Evolutionary conservation across 2,329 filamentous ascomycete species (phyloP), one percentile per base, ranked within the genome.

Genomic region (Lasiodiplodia citricola): DNA sequence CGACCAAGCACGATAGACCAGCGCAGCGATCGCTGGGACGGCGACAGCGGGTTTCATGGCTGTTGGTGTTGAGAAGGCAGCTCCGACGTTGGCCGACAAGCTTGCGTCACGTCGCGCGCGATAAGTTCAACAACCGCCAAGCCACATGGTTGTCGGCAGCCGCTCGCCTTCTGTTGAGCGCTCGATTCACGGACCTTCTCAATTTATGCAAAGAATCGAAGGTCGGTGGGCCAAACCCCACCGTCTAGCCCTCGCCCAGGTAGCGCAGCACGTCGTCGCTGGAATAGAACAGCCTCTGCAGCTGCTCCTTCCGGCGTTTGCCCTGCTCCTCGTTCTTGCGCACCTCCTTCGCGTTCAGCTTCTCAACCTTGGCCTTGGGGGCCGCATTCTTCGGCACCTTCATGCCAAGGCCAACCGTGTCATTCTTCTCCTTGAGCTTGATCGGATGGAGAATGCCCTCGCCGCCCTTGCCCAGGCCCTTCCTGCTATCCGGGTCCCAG

Each of bases 211-310:
- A 25, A 50, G 8, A n/a, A 14, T n/a, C 41, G 14, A 14, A 16
- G 4, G 51, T 21, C 51, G 23, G 51, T 25, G 11, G 23, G 4
- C 23, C 4, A 10, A 16, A 75, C 35, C n/a, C 23, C 14, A 18
- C 10, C n/a, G n/a, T 38, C 64, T 37, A 52, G 10, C 52, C 65
- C 13, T 76, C 72, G 0, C 89, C 87, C 21, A 96, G 80, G 76
- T 96, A 96, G 75, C 85, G 88, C 74, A 94, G 88, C 67, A 96
- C 82, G 72, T 95, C 91, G n/a, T 91, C 87, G 72, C 87, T 90
- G 23, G 87, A 86, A 79, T 92, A 95, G 71, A 97, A 91, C 80
- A 92, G 85, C 73, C 88, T 84, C 71, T 89, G 86, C 69, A 97
- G 77, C 74, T 81, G 88, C 70, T 92, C 87, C 21, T 86, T 84